These are phyloP conservation scores for Naganishia vaughanmartiniae DNA, from an alignment of 768 basidiomycete species.

Conservation along the genomic window DNA sequence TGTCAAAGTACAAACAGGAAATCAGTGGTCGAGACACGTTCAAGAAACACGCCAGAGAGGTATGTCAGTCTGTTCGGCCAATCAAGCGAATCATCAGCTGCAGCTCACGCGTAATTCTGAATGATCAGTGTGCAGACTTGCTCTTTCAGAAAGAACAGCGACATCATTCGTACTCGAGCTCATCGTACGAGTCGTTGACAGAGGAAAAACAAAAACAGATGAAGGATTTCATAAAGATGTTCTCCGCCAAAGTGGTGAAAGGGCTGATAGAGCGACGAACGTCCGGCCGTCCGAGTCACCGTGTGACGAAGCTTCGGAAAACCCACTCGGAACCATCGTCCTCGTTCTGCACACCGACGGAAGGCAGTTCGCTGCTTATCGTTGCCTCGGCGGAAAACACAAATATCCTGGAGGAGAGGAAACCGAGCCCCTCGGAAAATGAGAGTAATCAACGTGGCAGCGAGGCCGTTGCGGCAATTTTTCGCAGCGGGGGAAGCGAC, in stretches of 20 bases:
- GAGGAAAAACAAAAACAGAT: conserved; percentile 86
- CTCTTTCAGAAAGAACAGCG: conserved; percentile 97
- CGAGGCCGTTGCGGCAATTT: neutral
- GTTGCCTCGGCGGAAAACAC: neutral
- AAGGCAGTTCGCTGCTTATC: neutral
- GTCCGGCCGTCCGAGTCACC: conserved; percentile 39
- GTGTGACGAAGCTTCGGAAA: conserved; percentile 30
- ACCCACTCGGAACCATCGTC: neutral
- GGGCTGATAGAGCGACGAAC: conserved; percentile 46
- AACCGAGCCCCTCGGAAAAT: neutral
- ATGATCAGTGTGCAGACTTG: conserved; percentile 69
- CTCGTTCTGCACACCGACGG: neutral
- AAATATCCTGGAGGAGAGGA: neutral
- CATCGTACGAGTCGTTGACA: conserved; percentile 69
- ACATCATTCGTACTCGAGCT: conserved; percentile 71
- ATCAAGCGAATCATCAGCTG: neutral
- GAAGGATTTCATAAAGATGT: conserved; percentile 89
- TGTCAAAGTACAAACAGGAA: conserved; percentile 80
- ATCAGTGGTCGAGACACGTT: conserved; percentile 69
- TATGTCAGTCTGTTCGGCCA: conserved; percentile 48
- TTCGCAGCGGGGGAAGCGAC: too few species aligned
- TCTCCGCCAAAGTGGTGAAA: conserved; percentile 68
- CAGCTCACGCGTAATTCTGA: neutral
- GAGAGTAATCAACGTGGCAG: neutral
- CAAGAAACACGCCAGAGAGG: conserved; percentile 95